Percentiles rank a stretch among this genome's conserved stretches.
Evolutionary conservation across 352 stramenopile species (phyloP).

Genomic region (Phytophthora citricola): DNA sequence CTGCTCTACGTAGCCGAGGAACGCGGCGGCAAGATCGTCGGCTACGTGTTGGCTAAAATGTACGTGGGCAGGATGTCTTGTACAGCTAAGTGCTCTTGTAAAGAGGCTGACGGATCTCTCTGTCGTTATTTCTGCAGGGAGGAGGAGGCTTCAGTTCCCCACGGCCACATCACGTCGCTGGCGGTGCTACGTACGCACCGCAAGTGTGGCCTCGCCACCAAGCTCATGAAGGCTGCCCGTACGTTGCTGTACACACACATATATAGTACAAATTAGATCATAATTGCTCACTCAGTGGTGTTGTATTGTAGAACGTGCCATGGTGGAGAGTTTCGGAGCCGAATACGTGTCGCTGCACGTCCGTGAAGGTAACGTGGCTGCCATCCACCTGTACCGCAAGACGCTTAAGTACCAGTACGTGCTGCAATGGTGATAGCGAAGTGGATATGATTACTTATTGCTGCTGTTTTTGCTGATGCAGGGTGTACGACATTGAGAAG

Average conservation of each 20-base stretch:
- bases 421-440: background rate
- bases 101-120: constrained; percentile 5
- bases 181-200: constrained; percentile 97
- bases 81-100: background rate
- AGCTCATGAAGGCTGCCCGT: constrained; percentile 97
- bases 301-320: constrained; percentile 82
- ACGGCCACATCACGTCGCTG: constrained; percentile 99
- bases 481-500: constrained; percentile 98
- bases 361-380: constrained; percentile 97
- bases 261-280: background rate
- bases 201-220: constrained; percentile 97
- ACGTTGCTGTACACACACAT: constrained; percentile 26
- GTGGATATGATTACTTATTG: background rate
- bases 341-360: constrained; percentile 99
- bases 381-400: constrained; percentile 98
- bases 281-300: background rate
- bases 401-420: constrained; percentile 97
- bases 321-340: constrained; percentile 98
- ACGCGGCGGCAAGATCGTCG: constrained; percentile 98
- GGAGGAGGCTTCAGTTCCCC: constrained; percentile 86
- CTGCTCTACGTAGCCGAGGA: constrained; percentile 99
- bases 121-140: constrained; percentile 44
- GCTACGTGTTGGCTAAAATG: constrained; percentile 99
- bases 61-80: constrained; percentile 43
- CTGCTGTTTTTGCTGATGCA: constrained; percentile 28